A percentile compares a stretch with the other conserved stretches of the same genome.
phyloP scores from a whole-genome alignment of 768 basidiomycete species.

The Tricholoma terreum region DNA sequence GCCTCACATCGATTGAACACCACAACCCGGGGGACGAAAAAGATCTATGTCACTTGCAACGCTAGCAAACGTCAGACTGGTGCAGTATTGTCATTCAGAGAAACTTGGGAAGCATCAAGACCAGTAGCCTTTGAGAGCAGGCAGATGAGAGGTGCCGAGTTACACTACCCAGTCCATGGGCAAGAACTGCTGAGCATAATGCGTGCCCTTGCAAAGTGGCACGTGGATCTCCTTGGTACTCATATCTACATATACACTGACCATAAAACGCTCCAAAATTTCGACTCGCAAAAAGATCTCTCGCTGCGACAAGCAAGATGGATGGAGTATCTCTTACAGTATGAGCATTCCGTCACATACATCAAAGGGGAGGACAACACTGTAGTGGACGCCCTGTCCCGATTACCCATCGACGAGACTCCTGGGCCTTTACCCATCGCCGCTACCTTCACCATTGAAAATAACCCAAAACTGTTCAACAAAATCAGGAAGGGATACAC shows the following conservation, averaged over 20 bases:
- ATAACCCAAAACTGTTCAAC: too few species aligned
- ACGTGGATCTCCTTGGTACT: too few species aligned
- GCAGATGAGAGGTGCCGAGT: not conserved
- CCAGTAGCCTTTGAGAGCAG: not conserved
- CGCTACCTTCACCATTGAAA: too few species aligned
- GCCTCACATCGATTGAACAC: slow-evolving; percentile 31
- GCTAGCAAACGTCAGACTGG: slow-evolving; percentile 26
- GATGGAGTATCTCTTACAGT: not conserved
- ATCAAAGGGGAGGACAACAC: not conserved
- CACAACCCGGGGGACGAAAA: slow-evolving; percentile 22
- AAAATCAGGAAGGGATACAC: too few species aligned
- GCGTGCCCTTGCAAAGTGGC: not conserved
- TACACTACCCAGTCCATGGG: not conserved
- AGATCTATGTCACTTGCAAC: slow-evolving; percentile 31
- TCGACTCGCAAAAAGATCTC: too few species aligned
- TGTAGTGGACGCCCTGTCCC: not conserved
- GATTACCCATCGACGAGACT: not conserved
- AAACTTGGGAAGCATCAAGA: not conserved
- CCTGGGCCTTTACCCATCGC: too few species aligned
- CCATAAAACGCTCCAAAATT: too few species aligned
- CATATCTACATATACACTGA: too few species aligned
- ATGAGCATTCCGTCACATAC: not conserved
- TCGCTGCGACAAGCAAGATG: too few species aligned
- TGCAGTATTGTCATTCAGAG: slow-evolving; percentile 17
- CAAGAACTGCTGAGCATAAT: not conserved